A percentile compares a stretch with the other conserved stretches of the same genome.
Conservation (phyloP, 176 grass and related monocot species). For the Olyra latifolia region DNA sequence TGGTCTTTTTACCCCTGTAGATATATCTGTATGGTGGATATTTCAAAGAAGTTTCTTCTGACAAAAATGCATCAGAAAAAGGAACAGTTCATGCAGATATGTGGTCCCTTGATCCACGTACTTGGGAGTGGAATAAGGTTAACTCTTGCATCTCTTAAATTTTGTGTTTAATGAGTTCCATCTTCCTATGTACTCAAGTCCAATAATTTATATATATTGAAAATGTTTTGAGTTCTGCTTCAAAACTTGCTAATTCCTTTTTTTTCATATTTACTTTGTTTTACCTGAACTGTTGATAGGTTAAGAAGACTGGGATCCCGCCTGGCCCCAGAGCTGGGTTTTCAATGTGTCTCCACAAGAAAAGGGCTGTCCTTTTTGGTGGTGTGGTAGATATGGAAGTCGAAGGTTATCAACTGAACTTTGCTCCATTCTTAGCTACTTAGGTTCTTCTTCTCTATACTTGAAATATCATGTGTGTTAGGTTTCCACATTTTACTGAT, state of each 20-base stretch:
- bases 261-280: slow-evolving; percentile 28
- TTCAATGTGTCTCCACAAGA: slow-evolving; percentile 96
- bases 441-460: slow-evolving; percentile 19
- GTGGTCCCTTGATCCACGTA: slow-evolving; percentile 95
- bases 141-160: slow-evolving; percentile 32
- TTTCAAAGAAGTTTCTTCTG: slow-evolving; percentile 89
- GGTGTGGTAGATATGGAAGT: slow-evolving; percentile 97
- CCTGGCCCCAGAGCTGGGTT: slow-evolving; percentile 94
- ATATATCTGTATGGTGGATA: slow-evolving; percentile 98
- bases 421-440: slow-evolving; percentile 17
- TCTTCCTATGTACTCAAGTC: slow-evolving; percentile 9
- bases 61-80: slow-evolving; percentile 85
- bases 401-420: slow-evolving; percentile 65
- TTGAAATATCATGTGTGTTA: slow-evolving; percentile 3
- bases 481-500: slow-evolving; percentile 8
- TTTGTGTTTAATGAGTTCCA: slow-evolving; percentile 12
- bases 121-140: slow-evolving; percentile 99
- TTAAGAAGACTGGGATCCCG: slow-evolving; percentile 96
- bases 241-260: neutral
- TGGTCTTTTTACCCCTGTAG: slow-evolving; percentile 35
- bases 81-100: slow-evolving; percentile 95
- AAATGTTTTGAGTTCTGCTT: slow-evolving; percentile 12
- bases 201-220: neutral
- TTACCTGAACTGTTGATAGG: slow-evolving; percentile 44
- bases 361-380: slow-evolving; percentile 88